Conservation (phyloP, 2,329 filamentous ascomycete genomes). For the Colletotrichum kahawae region DNA sequence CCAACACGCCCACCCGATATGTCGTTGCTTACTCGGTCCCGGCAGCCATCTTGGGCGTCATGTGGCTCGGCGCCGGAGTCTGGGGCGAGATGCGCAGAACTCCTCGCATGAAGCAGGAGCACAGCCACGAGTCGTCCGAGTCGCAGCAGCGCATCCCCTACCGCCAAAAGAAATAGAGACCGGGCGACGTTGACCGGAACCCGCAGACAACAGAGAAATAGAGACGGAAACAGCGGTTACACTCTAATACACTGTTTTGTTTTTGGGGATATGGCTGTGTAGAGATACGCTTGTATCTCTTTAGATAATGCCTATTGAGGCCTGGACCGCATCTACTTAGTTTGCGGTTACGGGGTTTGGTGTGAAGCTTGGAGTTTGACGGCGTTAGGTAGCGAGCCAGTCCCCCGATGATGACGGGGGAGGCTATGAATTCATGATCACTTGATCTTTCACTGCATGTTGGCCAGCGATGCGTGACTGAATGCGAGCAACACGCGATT, state of each 20-base stretch:
- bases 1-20: constrained; percentile 42
- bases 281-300: background rate
- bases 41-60: constrained; percentile 50
- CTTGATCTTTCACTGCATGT: background rate
- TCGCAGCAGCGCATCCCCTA: constrained; percentile 18
- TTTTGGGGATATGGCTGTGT: background rate
- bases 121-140: constrained; percentile 13
- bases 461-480: background rate
- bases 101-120: constrained; percentile 14
- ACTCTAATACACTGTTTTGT: background rate
- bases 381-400: background rate
- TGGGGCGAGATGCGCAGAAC: constrained; percentile 8
- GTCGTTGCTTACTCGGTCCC: constrained; percentile 62
- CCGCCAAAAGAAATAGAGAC: constrained; percentile 11
- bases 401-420: background rate
- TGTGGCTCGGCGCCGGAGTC: constrained; percentile 44
- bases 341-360: background rate
- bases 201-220: background rate
- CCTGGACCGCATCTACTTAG: too few relatives aligned
- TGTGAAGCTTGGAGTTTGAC: background rate
- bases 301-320: background rate
- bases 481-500: background rate
- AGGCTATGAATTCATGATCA: background rate
- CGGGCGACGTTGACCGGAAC: background rate
- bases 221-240: background rate